Conservation (phyloP, 73 alveolate species). For the Stentor roeselii region DNA sequence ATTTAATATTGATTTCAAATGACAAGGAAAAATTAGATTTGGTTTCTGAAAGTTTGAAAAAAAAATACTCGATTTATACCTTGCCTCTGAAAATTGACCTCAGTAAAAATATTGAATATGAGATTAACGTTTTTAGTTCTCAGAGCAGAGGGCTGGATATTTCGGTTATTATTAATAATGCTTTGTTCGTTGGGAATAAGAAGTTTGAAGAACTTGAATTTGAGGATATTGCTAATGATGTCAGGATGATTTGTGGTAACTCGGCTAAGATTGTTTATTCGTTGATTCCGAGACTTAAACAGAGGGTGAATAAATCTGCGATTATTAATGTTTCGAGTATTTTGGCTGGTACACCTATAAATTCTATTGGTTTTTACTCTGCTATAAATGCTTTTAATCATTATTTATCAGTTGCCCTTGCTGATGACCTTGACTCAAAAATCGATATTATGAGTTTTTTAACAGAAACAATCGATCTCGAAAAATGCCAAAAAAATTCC, state of each 20-base stretch:
- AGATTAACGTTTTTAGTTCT: not conserved
- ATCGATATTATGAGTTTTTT: not conserved
- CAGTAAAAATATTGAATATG: not conserved
- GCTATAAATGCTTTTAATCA: not conserved
- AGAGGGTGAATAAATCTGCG: not conserved
- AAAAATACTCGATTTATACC: not conserved
- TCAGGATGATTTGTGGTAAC: not conserved
- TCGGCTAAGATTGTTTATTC: not conserved
- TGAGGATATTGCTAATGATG: not conserved
- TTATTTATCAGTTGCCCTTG: not conserved
- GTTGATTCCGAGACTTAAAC: not conserved
- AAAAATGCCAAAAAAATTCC: not conserved
- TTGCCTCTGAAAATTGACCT: not conserved
- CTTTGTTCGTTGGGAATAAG: not conserved
- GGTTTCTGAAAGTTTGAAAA: conserved; percentile 21
- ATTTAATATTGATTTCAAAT: conserved; percentile 18
- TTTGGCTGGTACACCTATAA: not conserved
- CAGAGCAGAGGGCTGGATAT: not conserved
- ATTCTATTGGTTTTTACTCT: not conserved
- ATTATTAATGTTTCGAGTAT: not conserved
- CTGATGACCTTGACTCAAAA: not conserved
- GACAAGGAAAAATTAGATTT: conserved; percentile 27
- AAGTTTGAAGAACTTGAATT: not conserved
- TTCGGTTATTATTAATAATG: not conserved
- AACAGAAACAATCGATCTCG: conserved; percentile 4